Percentiles rank a stretch among this genome's conserved stretches.
phyloP scores from a whole-genome alignment of 257 asterid genomes.

The Plantago major region DNA sequence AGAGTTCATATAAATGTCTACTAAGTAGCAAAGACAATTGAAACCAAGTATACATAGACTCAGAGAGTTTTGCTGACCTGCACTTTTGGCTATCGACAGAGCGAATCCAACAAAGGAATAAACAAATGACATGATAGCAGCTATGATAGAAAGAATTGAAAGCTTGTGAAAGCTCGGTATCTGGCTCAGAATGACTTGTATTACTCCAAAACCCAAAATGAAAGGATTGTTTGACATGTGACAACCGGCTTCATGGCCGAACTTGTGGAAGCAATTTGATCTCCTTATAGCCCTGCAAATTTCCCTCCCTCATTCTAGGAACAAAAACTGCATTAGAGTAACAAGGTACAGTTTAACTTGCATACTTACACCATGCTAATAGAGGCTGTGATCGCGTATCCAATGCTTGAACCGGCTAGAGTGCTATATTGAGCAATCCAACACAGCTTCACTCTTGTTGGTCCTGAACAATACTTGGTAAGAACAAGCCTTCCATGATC shows the following conservation, averaged over 20 bases:
- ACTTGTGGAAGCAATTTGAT: conserved; percentile 58
- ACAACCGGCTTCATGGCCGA: conserved; percentile 41
- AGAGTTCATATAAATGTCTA: too few species aligned
- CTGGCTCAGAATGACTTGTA: conserved; percentile 53
- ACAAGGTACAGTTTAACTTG: too few species aligned
- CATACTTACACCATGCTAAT: conserved; percentile 60
- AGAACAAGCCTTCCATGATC: background rate
- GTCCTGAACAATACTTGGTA: conserved; percentile 27
- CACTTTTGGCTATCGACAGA: conserved; percentile 44
- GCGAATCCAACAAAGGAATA: conserved; percentile 58
- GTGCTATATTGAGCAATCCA: conserved; percentile 56
- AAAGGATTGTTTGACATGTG: conserved; percentile 33
- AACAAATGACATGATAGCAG: conserved; percentile 70
- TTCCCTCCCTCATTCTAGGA: too few species aligned
- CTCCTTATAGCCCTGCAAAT: conserved; percentile 50
- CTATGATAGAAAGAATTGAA: conserved; percentile 45
- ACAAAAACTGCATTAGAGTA: too few species aligned
- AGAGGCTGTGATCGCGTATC: conserved; percentile 60
- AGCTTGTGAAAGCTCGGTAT: conserved; percentile 64
- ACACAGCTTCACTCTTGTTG: conserved; percentile 36
- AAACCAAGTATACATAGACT: background rate
- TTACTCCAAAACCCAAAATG: conserved; percentile 37
- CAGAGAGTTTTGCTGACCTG: conserved; percentile 30
- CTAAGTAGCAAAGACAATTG: too few species aligned
- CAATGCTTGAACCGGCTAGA: conserved; percentile 49